Conservation (phyloP, 768 basidiomycete species). For the Gautieria morchelliformis region DNA sequence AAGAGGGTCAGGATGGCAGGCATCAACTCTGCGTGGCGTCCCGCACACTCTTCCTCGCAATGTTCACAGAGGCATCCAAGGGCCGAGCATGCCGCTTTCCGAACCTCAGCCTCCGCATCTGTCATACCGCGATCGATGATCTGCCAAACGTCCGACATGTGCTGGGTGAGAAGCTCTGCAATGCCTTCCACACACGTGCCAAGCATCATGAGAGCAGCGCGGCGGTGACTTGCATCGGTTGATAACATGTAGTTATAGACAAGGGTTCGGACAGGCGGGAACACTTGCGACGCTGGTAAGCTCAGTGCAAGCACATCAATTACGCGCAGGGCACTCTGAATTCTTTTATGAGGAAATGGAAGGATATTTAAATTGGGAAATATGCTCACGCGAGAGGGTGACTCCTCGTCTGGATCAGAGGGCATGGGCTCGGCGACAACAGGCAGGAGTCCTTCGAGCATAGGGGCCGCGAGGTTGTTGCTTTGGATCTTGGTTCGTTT, state of each 20-base stretch:
- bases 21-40: constrained; percentile 73
- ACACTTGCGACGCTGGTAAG: constrained; percentile 91
- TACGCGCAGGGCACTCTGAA: constrained; percentile 83
- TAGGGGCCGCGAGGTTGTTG: constrained; percentile 71
- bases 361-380: not conserved
- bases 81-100: constrained; percentile 93
- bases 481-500: constrained; percentile 95
- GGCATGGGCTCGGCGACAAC: constrained; percentile 91
- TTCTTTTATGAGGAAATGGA: not conserved
- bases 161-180: constrained; percentile 93
- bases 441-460: constrained; percentile 88
- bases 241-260: constrained; percentile 83
- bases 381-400: constrained; percentile 72
- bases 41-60: constrained; percentile 86
- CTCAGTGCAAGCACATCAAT: constrained; percentile 88
- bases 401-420: constrained; percentile 87
- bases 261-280: constrained; percentile 78
- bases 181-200: constrained; percentile 96
- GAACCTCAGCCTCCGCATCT: constrained; percentile 75
- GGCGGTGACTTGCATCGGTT: constrained; percentile 66
- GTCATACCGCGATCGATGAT: constrained; percentile 81
- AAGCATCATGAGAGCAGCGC: constrained; percentile 89
- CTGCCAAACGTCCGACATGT: constrained; percentile 84
- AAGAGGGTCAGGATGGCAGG: constrained; percentile 90
- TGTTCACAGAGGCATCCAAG: constrained; percentile 96